These are phyloP conservation scores for Thalassiosira livingstoniorum DNA, from an alignment of 352 stramenopile genomes.

Conservation along the genomic window DNA sequence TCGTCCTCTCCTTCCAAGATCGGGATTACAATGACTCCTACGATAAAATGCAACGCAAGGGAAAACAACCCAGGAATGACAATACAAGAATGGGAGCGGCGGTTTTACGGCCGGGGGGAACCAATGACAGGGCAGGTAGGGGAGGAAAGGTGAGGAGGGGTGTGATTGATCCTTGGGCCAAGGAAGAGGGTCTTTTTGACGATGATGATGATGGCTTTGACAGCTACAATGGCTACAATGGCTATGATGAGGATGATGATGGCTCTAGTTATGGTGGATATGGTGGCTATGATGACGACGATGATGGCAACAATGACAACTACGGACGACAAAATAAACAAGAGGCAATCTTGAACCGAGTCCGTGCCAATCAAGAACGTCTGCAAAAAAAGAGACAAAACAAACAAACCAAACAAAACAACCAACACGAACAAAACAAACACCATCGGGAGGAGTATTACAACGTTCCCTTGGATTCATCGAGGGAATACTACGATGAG, in stretches of 20 bases:
- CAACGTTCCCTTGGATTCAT: background rate
- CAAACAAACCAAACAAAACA: too few species aligned
- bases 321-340: background rate
- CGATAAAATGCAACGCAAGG: too few species aligned
- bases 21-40: too few species aligned
- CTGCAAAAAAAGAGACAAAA: constrained; percentile 26
- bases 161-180: constrained; percentile 73
- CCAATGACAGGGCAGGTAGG: constrained; percentile 4
- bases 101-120: background rate
- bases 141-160: constrained; percentile 15
- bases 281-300: background rate
- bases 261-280: background rate
- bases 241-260: background rate
- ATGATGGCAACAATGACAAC: background rate
- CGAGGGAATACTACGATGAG: constrained; percentile 67
- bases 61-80: too few species aligned
- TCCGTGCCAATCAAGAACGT: constrained; percentile 53
- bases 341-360: constrained; percentile 47
- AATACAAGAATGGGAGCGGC: constrained; percentile 12
- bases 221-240: background rate
- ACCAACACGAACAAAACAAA: too few species aligned
- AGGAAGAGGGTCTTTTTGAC: constrained; percentile 32
- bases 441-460: background rate
- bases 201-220: background rate
- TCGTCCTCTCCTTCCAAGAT: too few species aligned